phyloP scores from a whole-genome alignment of 495 filamentous ascomycete genomes.

The Aspergillus nanangensis region DNA sequence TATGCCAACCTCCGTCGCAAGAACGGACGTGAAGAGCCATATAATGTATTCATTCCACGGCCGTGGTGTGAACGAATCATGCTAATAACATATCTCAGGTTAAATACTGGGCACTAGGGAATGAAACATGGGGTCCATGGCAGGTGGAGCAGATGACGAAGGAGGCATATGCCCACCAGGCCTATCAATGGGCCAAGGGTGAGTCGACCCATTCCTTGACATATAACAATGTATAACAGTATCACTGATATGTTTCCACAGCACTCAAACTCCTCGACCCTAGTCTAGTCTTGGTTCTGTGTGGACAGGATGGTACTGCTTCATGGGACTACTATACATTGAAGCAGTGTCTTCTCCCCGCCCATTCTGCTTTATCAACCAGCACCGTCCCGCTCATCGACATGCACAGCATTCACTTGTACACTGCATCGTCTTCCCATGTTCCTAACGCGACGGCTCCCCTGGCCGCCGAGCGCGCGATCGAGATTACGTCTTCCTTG shows the following conservation, averaged over 20 bases:
- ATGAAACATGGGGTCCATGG: constrained; percentile 78
- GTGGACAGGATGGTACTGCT: constrained; percentile 62
- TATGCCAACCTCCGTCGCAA: constrained; percentile 72
- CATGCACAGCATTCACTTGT: constrained; percentile 70
- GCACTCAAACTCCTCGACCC: constrained; percentile 74
- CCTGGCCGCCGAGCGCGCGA: constrained; percentile 66
- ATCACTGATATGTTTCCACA: constrained; percentile 9
- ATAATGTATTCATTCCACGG: constrained; percentile 49
- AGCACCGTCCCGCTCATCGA: constrained; percentile 56
- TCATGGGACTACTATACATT: constrained; percentile 71
- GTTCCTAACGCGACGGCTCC: constrained; percentile 63
- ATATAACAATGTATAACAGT: neutral
- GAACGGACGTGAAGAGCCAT: constrained; percentile 68
- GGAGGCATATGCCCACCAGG: constrained; percentile 71
- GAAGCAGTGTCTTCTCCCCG: constrained; percentile 52
- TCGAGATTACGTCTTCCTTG: constrained; percentile 60
- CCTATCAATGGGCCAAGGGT: constrained; percentile 73
- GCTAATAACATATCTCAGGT: constrained; percentile 30
- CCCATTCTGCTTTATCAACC: constrained; percentile 34
- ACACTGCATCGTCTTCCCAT: constrained; percentile 55
- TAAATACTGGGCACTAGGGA: constrained; percentile 66
- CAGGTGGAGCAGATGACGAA: constrained; percentile 72
- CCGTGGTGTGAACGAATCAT: neutral
- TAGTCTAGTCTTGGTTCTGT: constrained; percentile 60
- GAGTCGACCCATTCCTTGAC: neutral